phyloP scores from a whole-genome alignment of 345 rosid genomes.

The Murraya paniculata region DNA sequence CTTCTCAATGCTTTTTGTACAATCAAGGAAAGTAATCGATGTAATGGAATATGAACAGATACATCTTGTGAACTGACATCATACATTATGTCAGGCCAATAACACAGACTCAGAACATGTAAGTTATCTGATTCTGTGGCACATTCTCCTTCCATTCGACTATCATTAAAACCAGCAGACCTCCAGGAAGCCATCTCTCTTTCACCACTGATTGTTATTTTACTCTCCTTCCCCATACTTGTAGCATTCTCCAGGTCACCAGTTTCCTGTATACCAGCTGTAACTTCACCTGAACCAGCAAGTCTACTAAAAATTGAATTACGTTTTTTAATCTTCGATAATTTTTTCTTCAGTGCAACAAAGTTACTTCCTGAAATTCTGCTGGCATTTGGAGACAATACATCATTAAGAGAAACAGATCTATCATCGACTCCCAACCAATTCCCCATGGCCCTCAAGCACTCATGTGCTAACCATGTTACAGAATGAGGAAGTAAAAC shows the following conservation, averaged over 20 bases:
- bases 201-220: constrained; percentile 25
- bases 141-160: constrained; percentile 36
- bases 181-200: constrained; percentile 21
- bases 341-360: constrained; percentile 52
- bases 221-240: constrained; percentile 32
- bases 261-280: constrained; percentile 30
- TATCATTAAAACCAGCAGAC: constrained; percentile 33
- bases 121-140: constrained; percentile 32
- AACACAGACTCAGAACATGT: constrained; percentile 44
- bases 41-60: constrained; percentile 83
- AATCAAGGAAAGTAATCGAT: constrained; percentile 74
- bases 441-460: constrained; percentile 68
- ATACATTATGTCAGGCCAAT: constrained; percentile 70
- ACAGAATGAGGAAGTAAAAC: constrained; percentile 54
- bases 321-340: constrained; percentile 52
- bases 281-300: constrained; percentile 49
- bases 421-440: constrained; percentile 63
- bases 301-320: constrained; percentile 51
- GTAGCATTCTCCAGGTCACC: constrained; percentile 38
- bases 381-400: constrained; percentile 32
- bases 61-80: constrained; percentile 80
- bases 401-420: constrained; percentile 32
- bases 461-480: constrained; percentile 58
- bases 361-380: constrained; percentile 41
- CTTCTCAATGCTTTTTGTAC: constrained; percentile 63